Evolutionary conservation across 345 rosid species (phyloP).

Genomic region (Populus simonii): DNA sequence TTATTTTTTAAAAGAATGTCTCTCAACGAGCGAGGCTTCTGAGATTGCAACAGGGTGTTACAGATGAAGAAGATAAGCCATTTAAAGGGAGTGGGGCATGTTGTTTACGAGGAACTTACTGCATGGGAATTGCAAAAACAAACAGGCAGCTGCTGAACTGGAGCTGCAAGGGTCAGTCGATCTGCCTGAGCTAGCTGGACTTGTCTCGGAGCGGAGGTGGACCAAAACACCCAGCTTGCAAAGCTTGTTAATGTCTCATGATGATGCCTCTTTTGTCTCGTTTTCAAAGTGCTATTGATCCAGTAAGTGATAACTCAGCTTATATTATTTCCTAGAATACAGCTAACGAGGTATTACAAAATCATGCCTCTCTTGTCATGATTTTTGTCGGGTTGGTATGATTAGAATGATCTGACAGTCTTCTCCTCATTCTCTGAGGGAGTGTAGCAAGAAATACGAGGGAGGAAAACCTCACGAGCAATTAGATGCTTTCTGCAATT

Average conservation of each 20-base stretch:
- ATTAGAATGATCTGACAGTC: neutral
- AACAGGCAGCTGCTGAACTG: constrained; percentile 55
- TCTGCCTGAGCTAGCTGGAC: constrained; percentile 60
- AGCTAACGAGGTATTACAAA: too few relatives aligned
- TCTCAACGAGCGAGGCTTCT: too few relatives aligned
- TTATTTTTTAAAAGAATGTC: too few relatives aligned
- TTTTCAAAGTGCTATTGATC: too few relatives aligned
- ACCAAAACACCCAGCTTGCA: constrained; percentile 50
- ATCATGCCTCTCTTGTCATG: too few relatives aligned
- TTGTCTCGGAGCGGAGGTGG: constrained; percentile 66
- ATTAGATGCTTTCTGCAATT: neutral
- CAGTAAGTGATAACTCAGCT: too few relatives aligned
- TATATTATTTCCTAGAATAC: too few relatives aligned
- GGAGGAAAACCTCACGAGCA: neutral
- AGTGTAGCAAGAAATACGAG: neutral
- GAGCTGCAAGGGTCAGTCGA: constrained; percentile 72
- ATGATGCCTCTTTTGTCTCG: neutral
- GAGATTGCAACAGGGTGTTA: constrained; percentile 61
- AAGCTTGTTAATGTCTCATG: constrained; percentile 64
- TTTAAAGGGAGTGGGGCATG: constrained; percentile 85
- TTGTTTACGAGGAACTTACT: constrained; percentile 64
- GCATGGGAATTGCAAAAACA: constrained; percentile 70
- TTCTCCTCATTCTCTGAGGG: neutral
- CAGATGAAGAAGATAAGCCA: constrained; percentile 59
- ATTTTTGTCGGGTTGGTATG: neutral